Conservation (phyloP, 2,329 filamentous ascomycete genomes). For the Madurella fahalii region DNA sequence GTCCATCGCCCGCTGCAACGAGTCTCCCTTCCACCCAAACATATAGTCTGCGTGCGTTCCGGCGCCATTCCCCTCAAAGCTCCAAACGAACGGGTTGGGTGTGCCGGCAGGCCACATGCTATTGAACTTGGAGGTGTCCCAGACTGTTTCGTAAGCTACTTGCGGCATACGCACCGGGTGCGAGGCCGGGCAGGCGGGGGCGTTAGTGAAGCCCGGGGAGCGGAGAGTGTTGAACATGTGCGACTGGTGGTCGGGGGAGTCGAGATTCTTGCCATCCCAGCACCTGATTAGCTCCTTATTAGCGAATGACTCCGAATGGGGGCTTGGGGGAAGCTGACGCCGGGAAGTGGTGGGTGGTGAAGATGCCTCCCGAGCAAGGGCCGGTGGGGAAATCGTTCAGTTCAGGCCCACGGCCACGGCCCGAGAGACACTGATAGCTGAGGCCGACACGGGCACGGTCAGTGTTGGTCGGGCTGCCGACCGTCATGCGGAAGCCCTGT, state of each 20-base stretch:
- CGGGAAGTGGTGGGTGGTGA: conserved; percentile 23
- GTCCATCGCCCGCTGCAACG: conserved; percentile 30
- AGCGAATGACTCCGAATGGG: too few relatives aligned
- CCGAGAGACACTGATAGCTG: conserved; percentile 20
- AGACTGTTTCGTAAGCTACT: conserved; percentile 36
- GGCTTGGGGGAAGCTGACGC: conserved; percentile 3
- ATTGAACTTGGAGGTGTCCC: conserved; percentile 32
- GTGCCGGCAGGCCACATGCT: conserved; percentile 28
- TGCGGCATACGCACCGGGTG: conserved; percentile 37
- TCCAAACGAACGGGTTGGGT: conserved; percentile 27
- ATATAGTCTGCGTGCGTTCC: conserved; percentile 30
- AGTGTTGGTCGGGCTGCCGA: conserved; percentile 16
- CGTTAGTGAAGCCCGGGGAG: conserved; percentile 23
- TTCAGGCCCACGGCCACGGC: conserved; percentile 15
- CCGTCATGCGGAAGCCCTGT: conserved; percentile 24
- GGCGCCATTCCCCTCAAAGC: conserved; percentile 23
- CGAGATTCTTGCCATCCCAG: conserved; percentile 58
- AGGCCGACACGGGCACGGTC: conserved; percentile 15
- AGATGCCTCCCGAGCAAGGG: conserved; percentile 21
- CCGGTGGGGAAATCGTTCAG: conserved; percentile 17
- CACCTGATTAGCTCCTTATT: conserved; percentile 32
- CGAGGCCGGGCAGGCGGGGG: conserved; percentile 26
- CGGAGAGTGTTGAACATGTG: conserved; percentile 29
- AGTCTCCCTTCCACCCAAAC: conserved; percentile 32
- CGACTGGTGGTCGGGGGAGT: conserved; percentile 46